Conservation (phyloP, 805 yeast species). For the Saccharomycopsis malanga region DNA sequence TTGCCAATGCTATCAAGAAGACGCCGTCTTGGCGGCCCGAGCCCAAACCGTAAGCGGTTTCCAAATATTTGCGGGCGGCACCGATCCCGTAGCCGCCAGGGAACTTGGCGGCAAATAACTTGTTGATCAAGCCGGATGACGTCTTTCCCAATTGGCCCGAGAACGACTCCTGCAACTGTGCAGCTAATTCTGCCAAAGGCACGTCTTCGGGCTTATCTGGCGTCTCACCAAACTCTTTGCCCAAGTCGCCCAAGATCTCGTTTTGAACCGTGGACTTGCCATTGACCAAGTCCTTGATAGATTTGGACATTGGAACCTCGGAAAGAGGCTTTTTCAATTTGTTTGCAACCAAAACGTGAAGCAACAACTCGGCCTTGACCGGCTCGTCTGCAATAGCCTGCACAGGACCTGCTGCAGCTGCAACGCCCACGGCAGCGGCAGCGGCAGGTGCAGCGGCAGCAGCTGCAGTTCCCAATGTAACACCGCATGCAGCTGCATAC, state of each 20-base stretch:
- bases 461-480: slow-evolving; percentile 52
- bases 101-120: slow-evolving; percentile 95
- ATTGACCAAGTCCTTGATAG: slow-evolving; percentile 94
- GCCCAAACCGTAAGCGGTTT: slow-evolving; percentile 87
- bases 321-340: slow-evolving; percentile 89
- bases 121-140: slow-evolving; percentile 78
- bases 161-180: slow-evolving; percentile 87
- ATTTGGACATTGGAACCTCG: slow-evolving; percentile 79
- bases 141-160: slow-evolving; percentile 89
- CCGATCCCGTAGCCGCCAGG: slow-evolving; percentile 98
- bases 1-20: slow-evolving; percentile 71
- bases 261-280: slow-evolving; percentile 99
- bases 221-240: slow-evolving; percentile 95
- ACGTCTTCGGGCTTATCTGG: slow-evolving; percentile 99
- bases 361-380: slow-evolving; percentile 69
- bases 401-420: slow-evolving; percentile 74
- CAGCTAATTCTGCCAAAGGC: slow-evolving; percentile 93
- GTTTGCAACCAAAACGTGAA: slow-evolving; percentile 90
- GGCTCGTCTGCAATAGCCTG: slow-evolving; percentile 86
- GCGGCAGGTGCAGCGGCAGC: slow-evolving; percentile 55
- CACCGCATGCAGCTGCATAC: slow-evolving; percentile 60
- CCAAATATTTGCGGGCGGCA: slow-evolving; percentile 85
- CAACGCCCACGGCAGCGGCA: slow-evolving; percentile 50
- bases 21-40: slow-evolving; percentile 92
- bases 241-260: slow-evolving; percentile 96